Evolutionary conservation across 352 stramenopile genomes (phyloP), one percentile per base, ranked within the genome.

Genomic region (Phytophthora palmivora): DNA sequence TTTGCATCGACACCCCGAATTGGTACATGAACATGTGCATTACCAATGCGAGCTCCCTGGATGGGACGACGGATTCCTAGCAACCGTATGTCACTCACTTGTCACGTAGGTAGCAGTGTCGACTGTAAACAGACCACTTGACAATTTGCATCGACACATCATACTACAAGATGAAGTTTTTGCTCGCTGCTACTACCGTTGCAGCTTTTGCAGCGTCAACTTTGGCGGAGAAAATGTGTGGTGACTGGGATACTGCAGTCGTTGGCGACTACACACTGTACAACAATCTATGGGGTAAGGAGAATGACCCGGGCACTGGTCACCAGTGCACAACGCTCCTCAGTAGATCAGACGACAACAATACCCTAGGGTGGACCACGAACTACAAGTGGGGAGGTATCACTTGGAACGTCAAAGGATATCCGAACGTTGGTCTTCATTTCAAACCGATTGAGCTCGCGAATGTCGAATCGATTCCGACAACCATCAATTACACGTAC

Each of bases 271-370:
- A 71, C 62, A 79, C 64, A 33, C 22, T 79, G 9, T 76, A 79
- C 66, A 76, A 75, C 49, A 76, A 79, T 38, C 57, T 76, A 5
- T 79, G 70, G 70, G 60, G 57, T 50, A 59, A 63, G 36, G 63
- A 52, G 11, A 62, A 70, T 19, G 63, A 66, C 47, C 44, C 57
- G 3, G 62, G 57, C 7, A 68, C 63, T 16, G 63, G 63, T 7
- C 39, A 63, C 6, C 63, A 72, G 19, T 72, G 57, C 44, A 72
- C 63, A 12, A 59, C 44, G 9, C 33, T 68, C 15, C 26, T 63
- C 45, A 68, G 41, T 18, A 24, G 32, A 10, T 70, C 24, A 14
- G 18, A 42, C n/a, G 55, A 42, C 38, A 57, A 51, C 45, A 53
- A n/a, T 8, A 63, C 41, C 21, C 53, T 72, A 15, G 64, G 36